Evolutionary conservation across 129 eudicot species (phyloP).

Genomic region (Escallonia rubra): DNA sequence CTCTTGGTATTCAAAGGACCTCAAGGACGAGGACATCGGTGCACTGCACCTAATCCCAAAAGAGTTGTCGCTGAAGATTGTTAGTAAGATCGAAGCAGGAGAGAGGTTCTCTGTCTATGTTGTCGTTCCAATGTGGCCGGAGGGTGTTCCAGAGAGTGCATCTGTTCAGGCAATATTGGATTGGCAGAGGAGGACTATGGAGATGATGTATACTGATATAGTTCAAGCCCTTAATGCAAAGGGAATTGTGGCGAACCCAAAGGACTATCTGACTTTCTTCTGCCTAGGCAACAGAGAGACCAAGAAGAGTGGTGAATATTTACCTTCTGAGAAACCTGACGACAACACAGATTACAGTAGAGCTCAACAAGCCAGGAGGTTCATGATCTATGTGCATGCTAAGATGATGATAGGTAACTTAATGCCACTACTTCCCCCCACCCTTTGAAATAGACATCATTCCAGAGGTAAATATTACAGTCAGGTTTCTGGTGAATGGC

Average conservation of each 20-base stretch:
- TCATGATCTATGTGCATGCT: conserved; percentile 23
- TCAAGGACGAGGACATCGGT: conserved; percentile 9
- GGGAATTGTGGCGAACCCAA: conserved; percentile 15
- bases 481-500: no score
- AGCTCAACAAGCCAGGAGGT: conserved; percentile 18
- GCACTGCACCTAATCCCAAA: conserved; percentile 18
- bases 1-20: conserved; percentile 12
- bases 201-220: conserved; percentile 23
- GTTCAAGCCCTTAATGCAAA: conserved; percentile 15
- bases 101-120: conserved; percentile 22
- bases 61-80: conserved; percentile 15
- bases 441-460: no score
- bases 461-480: no score
- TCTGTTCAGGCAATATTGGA: conserved; percentile 19
- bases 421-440: no score
- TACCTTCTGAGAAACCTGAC: conserved; percentile 9
- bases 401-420: conserved; percentile 20
- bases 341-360: conserved; percentile 11
- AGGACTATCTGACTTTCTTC: conserved; percentile 22
- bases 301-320: conserved; percentile 21
- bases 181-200: conserved; percentile 24
- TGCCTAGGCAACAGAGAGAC: conserved; percentile 19
- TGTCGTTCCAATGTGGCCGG: conserved; percentile 28
- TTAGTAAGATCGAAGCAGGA: conserved; percentile 18
- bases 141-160: conserved; percentile 20